Evolutionary conservation across 805 yeast species (phyloP).

Genomic region (Torulaspora franciscae): DNA sequence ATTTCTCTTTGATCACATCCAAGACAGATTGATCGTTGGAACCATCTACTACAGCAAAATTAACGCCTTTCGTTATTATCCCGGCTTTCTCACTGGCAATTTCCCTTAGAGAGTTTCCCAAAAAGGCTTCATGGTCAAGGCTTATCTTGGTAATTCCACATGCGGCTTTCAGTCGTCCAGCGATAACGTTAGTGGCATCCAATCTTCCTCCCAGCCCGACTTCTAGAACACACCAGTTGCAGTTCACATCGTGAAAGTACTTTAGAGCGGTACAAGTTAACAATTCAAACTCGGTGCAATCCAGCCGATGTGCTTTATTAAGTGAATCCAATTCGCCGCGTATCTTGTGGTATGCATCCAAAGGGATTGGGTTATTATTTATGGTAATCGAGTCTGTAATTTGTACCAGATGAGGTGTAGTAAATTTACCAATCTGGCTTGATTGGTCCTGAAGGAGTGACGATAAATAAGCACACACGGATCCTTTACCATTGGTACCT

Average conservation of each 20-base stretch:
- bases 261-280: conserved; percentile 81
- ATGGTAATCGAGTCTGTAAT: conserved; percentile 74
- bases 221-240: conserved; percentile 79
- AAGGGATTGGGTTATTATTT: conserved; percentile 52
- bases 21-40: conserved; percentile 53
- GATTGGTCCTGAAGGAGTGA: conserved; percentile 47
- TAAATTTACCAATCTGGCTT: conserved; percentile 63
- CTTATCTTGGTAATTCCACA: conserved; percentile 83
- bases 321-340: conserved; percentile 40
- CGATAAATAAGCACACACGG: conserved; percentile 77
- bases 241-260: conserved; percentile 54
- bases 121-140: conserved; percentile 72
- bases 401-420: conserved; percentile 77
- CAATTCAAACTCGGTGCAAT: conserved; percentile 85
- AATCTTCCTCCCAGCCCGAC: conserved; percentile 89
- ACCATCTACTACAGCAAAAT: conserved; percentile 65
- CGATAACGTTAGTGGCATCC: conserved; percentile 82
- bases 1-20: conserved; percentile 40
- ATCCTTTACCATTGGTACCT: conserved; percentile 97
- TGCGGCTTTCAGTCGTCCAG: conserved; percentile 44
- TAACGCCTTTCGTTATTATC: conserved; percentile 50
- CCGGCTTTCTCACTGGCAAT: conserved; percentile 87
- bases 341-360: conserved; percentile 42
- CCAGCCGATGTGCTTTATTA: conserved; percentile 42
- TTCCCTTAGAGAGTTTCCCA: conserved; percentile 60